Evolutionary conservation across 192 early-diverging fungal species (phyloP).

Genomic region (Coemansia sp.): DNA sequence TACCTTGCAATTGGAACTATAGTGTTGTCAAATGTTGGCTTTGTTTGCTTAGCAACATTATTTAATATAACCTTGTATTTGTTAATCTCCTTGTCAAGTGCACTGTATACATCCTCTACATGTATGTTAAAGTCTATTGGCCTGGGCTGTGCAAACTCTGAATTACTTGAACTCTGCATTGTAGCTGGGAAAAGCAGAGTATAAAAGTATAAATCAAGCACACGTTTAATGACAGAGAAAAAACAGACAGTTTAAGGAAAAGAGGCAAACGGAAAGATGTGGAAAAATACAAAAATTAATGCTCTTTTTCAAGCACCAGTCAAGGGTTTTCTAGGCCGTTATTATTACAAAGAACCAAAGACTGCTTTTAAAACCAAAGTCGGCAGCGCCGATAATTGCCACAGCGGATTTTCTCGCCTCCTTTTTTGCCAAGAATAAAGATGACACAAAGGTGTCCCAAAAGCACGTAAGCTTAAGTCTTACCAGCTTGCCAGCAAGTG

Average conservation of each 20-base stretch:
- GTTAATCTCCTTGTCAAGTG: not conserved
- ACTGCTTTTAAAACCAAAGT: no score
- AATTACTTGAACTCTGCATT: not conserved
- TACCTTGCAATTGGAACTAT: slow-evolving; percentile 26
- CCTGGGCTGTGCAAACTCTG: not conserved
- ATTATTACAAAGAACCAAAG: no score
- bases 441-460: not conserved
- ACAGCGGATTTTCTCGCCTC: not conserved
- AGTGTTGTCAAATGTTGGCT: slow-evolving; percentile 27
- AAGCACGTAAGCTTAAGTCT: not conserved
- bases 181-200: not conserved
- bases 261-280: no score
- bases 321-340: no score
- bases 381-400: no score
- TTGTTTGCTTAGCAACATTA: slow-evolving; percentile 19
- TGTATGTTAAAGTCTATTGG: not conserved
- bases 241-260: no score
- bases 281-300: no score
- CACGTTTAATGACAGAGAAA: no score
- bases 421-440: not conserved
- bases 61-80: slow-evolving; percentile 14
- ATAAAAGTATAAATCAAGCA: not conserved
- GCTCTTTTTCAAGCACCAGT: no score
- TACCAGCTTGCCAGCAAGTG: no score
- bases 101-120: not conserved